Conservation (phyloP, 2,329 filamentous ascomycete species). For the Stylonectria norvegica region DNA sequence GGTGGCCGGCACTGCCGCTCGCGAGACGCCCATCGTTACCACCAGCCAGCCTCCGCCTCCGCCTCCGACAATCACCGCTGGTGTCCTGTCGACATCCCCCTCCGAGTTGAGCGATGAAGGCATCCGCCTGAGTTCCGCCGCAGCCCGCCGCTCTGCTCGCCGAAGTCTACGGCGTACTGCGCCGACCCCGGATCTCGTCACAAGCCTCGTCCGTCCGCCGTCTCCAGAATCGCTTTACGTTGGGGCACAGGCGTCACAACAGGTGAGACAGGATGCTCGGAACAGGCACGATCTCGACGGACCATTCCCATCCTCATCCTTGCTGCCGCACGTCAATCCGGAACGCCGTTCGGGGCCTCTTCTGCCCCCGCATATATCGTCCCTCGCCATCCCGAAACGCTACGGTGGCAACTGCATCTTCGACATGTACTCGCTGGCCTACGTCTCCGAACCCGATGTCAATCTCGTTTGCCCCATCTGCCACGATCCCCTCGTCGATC, state of each 20-base stretch:
- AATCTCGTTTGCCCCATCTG: constrained; percentile 55
- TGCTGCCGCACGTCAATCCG: constrained; percentile 22
- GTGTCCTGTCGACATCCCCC: constrained; percentile 13
- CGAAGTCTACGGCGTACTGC: constrained; percentile 34
- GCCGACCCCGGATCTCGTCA: constrained; percentile 39
- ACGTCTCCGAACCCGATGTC: constrained; percentile 42
- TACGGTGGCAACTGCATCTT: constrained; percentile 39
- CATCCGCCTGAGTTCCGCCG: constrained; percentile 32
- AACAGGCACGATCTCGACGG: constrained; percentile 12
- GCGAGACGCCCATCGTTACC: constrained; percentile 1
- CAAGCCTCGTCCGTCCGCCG: constrained; percentile 37
- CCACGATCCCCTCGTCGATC: constrained; percentile 57
- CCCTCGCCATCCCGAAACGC: constrained; percentile 37
- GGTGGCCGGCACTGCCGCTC: no score
- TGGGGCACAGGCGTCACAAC: constrained; percentile 25
- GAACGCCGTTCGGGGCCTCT: constrained; percentile 35
- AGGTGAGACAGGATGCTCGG: constrained; percentile 17
- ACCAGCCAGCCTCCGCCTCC: constrained; percentile 14
- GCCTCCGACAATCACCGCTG: constrained; percentile 8
- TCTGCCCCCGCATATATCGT: constrained; percentile 35
- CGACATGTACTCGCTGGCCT: constrained; percentile 45
- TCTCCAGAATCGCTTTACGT: constrained; percentile 36
- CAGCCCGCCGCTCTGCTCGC: constrained; percentile 35
- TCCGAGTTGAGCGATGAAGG: constrained; percentile 39
- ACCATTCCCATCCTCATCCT: constrained; percentile 12